A percentile compares a stretch with the other conserved stretches of the same genome.
Conservation (phyloP, 1,139 yeast species). For the Citeromyces siamensis region DNA sequence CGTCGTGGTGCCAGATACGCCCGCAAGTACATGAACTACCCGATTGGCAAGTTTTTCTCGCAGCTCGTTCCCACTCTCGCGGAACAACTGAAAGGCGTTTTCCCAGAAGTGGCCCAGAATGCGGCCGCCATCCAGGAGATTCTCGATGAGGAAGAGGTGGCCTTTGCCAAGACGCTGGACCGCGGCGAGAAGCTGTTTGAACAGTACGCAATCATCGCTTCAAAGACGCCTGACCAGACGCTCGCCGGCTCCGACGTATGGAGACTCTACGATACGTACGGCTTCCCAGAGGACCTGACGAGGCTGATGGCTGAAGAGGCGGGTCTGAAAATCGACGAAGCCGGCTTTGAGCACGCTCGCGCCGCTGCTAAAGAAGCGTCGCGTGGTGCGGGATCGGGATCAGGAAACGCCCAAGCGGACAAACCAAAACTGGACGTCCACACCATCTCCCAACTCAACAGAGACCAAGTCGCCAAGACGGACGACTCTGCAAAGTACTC, state of each 20-base stretch:
- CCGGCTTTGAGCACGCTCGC: slow-evolving; percentile 82
- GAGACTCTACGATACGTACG: slow-evolving; percentile 98
- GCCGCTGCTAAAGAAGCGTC: slow-evolving; percentile 89
- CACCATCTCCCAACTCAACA: slow-evolving; percentile 55
- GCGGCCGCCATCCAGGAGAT: slow-evolving; percentile 76
- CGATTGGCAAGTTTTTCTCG: slow-evolving; percentile 88
- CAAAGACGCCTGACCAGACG: slow-evolving; percentile 61
- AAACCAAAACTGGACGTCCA: slow-evolving; percentile 83
- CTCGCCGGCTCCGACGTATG: slow-evolving; percentile 92
- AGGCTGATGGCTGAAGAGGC: slow-evolving; percentile 98
- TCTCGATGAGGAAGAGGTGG: slow-evolving; percentile 88
- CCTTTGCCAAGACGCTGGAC: slow-evolving; percentile 89
- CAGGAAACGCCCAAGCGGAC: slow-evolving; percentile 35
- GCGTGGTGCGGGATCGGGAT: slow-evolving; percentile 70
- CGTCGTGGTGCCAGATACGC: slow-evolving; percentile 98
- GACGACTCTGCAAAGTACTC: slow-evolving; percentile 73
- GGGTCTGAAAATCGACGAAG: slow-evolving; percentile 85
- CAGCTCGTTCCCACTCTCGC: slow-evolving; percentile 87
- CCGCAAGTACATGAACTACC: slow-evolving; percentile 91
- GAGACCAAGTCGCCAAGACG: slow-evolving; percentile 60
- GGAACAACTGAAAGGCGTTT: slow-evolving; percentile 74
- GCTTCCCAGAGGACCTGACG: slow-evolving; percentile 97
- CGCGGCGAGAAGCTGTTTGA: slow-evolving; percentile 97
- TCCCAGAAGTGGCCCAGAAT: slow-evolving; percentile 80
- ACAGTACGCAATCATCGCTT: slow-evolving; percentile 78